Conservation (phyloP, 2,329 filamentous ascomycete species). For the Sphaerulina musiva region DNA sequence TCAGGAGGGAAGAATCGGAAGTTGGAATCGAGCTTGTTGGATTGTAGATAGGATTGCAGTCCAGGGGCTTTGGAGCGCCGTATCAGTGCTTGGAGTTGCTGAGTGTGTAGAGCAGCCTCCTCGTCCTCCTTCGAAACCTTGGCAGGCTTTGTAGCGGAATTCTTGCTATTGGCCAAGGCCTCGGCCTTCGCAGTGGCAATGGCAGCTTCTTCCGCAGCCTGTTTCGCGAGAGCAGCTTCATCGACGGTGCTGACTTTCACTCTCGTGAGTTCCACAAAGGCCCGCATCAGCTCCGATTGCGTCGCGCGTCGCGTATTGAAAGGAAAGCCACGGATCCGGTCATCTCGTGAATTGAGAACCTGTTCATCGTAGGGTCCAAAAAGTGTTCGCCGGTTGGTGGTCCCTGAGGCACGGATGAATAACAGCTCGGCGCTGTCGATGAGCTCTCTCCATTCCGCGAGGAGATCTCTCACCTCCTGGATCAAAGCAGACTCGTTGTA, state of each 20-base stretch:
- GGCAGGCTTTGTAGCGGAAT: slow-evolving; percentile 47
- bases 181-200: slow-evolving; percentile 37
- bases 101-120: slow-evolving; percentile 71
- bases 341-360: slow-evolving; percentile 70
- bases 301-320: slow-evolving; percentile 90
- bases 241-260: slow-evolving; percentile 77
- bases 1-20: slow-evolving; percentile 70
- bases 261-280: slow-evolving; percentile 87
- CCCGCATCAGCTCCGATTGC: slow-evolving; percentile 87
- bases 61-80: slow-evolving; percentile 85
- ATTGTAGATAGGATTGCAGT: slow-evolving; percentile 73
- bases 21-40: slow-evolving; percentile 62
- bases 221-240: slow-evolving; percentile 51
- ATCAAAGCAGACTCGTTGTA: slow-evolving; percentile 90
- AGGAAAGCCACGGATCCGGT: slow-evolving; percentile 76
- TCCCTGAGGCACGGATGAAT: slow-evolving; percentile 84
- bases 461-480: slow-evolving; percentile 75
- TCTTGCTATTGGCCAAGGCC: slow-evolving; percentile 39
- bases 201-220: slow-evolving; percentile 43
- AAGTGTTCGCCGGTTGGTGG: slow-evolving; percentile 75
- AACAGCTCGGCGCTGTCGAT: slow-evolving; percentile 79
- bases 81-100: slow-evolving; percentile 80
- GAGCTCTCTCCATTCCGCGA: slow-evolving; percentile 77
- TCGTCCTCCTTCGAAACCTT: slow-evolving; percentile 80
- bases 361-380: slow-evolving; percentile 90